Evolutionary conservation across 495 filamentous ascomycete species (phyloP), one percentile per base, ranked within the genome.

Genomic region (Polyplosphaeria fusca): DNA sequence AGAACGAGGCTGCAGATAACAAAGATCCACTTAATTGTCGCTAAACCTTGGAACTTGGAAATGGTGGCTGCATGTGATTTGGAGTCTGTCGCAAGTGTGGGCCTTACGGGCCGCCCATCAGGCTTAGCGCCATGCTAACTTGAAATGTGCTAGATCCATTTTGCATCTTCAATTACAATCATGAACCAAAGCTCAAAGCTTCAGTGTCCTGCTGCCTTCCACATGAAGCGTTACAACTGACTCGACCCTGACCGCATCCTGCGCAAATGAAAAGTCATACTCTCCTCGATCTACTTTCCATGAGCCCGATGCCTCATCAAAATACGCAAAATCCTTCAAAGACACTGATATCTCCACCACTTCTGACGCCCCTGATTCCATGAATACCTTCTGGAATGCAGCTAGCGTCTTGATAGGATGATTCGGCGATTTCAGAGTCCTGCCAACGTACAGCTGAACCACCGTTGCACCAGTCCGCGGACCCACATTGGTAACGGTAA

Each of bases 391-490:
- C 58, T 58, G 35, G 22, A 58, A 58, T 3, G 55, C 47, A 3
- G 26, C 55, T 24, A 58, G 23, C 2, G 55, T 52, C 46, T 62
- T 52, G 20, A 62, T 35, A 3, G 45, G 60, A 53, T 59, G 48
- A 2, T 52, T 42, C 16, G 39, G 19, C 5, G 54, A 49, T 23
- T 35, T 51, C 27, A 39, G 4, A 4, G 39, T 20, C 19, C 27
- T 20, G 9, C 46, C 63, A 11, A 64, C 42, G 43, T 64, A 64
- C 0, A 64, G 20, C 26, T 64, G 61, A 12, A 60, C 48, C 11
- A 64, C 56, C 24, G 43, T 49, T 2, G 61, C 47, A n/a, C 61
- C 61, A 18, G 51, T 22, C 24, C 19, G 20, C 3, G 26, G 3
- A 9, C 61, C 61, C 3, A 40, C 55, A 40, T 64, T 64, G 12